Evolutionary conservation across 768 basidiomycete genomes (phyloP).

Genomic region (Piloderma croceum): DNA sequence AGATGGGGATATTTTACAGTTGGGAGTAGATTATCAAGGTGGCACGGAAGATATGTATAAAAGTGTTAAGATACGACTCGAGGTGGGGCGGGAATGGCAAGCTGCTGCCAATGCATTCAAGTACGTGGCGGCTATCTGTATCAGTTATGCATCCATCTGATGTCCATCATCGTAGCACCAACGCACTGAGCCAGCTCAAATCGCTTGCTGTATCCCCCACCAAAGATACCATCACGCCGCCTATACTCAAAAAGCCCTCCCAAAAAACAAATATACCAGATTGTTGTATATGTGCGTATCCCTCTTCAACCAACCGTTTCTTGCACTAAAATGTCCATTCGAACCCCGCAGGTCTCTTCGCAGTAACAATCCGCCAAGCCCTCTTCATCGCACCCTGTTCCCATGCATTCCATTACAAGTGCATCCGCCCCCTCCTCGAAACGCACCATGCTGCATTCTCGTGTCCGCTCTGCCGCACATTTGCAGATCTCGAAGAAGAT

Average conservation of each 20-base stretch:
- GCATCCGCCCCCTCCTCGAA: constrained; percentile 86
- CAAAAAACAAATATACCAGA: constrained; percentile 56
- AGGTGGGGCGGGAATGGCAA: constrained; percentile 91
- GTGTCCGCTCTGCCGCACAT: constrained; percentile 93
- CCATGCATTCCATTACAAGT: constrained; percentile 95
- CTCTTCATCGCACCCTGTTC: constrained; percentile 98
- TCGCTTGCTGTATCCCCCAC: constrained; percentile 46
- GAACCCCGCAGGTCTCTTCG: constrained; percentile 52
- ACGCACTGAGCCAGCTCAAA: constrained; percentile 78
- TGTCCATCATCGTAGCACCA: constrained; percentile 38
- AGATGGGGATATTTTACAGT: constrained; percentile 91
- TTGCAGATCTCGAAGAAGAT: constrained; percentile 92
- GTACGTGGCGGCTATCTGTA: constrained; percentile 7
- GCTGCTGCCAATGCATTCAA: constrained; percentile 89
- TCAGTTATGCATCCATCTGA: background rate
- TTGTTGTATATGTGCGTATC: constrained; percentile 86
- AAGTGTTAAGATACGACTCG: constrained; percentile 92
- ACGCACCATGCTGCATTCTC: constrained; percentile 90
- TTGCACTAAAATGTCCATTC: background rate
- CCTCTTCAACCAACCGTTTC: background rate
- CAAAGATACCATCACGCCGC: constrained; percentile 11
- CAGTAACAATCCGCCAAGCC: constrained; percentile 89
- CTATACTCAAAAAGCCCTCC: constrained; percentile 14
- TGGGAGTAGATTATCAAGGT: constrained; percentile 97
- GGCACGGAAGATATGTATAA: constrained; percentile 96